Base-by-base conservation (phyloP, 2,329 filamentous ascomycete species). In the Monosporascus sp. region DNA sequence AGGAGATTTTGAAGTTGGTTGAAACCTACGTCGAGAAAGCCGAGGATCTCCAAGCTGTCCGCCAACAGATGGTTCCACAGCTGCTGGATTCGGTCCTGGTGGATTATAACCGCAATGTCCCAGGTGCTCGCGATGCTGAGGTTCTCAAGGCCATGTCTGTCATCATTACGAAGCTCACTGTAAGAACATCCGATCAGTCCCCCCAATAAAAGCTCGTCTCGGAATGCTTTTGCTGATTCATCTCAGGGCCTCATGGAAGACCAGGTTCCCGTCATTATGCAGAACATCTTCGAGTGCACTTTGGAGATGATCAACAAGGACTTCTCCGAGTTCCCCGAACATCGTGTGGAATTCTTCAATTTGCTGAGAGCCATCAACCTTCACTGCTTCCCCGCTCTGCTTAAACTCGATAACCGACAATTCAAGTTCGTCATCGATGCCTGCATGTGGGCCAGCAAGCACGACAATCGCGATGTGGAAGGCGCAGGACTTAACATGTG, bases 301-400 rank as follows among this genome's bases (percentile, higher is more conserved):
- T 79, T 99, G 53, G 91, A 96, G 66, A 99, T 99, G 94, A 99
- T 99, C 76, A 99, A 97, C 83, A 99, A 99, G 76, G 94, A 99
- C 73, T 99, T 99, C 73, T 97, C 95, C 47, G 94, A 99, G 69
- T 99, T 96, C 71, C 94, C 94, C 0, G 94, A 99, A 71, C 94
- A 99, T 70, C 88, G 95, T 54, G 94, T 99, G n/a, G 93, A 97
- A 72, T 99, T 99, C 74, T 99, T 99, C 82, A 97, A 96, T 73
- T 83, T 99, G 24, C 81, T 99, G 38, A 84, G 95, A 62, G 90
- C 93, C 15, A 97, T 99, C 75, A 99, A 99, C 72, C 77, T 97
- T 48, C 91, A 96, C 71, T 99, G 94, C 74, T 99, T 99, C 85
- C 91, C 91, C 48, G 85, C 94, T 1, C 81, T 99, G 22, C 80